Base-by-base conservation (phyloP, 768 basidiomycete species). In the Serendipita indica region DNA sequence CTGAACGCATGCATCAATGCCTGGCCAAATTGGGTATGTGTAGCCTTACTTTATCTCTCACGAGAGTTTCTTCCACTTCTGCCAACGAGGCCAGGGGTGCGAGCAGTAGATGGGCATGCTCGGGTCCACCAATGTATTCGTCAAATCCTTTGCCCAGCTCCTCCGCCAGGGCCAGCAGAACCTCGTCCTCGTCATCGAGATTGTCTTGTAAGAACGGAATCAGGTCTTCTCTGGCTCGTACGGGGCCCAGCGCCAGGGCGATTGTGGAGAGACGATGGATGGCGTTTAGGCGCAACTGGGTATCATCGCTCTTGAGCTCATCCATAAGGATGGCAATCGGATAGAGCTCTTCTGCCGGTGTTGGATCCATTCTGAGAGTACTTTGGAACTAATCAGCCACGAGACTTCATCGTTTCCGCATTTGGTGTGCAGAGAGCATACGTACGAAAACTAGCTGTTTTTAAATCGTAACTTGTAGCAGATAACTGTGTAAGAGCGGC, bases 161-260 rank as follows among this genome's bases (percentile, higher is more conserved):
- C 65, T 98, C 94, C 18, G 94, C 91, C 56, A 99, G 75, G 3
- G 93, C 94, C 43, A 99, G 78, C 39, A 99, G 75, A 30, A 99
- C 93, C 67, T 99, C 96, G 70, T 99, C 96, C 72, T 99, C 96
- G 67, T 99, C 96, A 70, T 99, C 96, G 64, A 99, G 83, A n/a
- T 91, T 93, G 67, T 99, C 94, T 73, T 92, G 90, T 58, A 99
- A 80, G 75, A 99, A 99, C 1, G 92, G 89, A 62, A 99, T 80
- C 64, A 99, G 80, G 69, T 99, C 96, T 58, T 91, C 87, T 62
- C 94, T 82, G 25, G 93, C 89, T 65, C 96, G 88, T 75, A 93
- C 87, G 39, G 91, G 83, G 3, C 96, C 94, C 57, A 99, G 78
- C 16, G 96, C 96, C 62, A 99, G 80, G 3, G 94, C 94, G 72